phyloP scores from a whole-genome alignment of 805 yeast species.

The Naumovozyma baii region DNA sequence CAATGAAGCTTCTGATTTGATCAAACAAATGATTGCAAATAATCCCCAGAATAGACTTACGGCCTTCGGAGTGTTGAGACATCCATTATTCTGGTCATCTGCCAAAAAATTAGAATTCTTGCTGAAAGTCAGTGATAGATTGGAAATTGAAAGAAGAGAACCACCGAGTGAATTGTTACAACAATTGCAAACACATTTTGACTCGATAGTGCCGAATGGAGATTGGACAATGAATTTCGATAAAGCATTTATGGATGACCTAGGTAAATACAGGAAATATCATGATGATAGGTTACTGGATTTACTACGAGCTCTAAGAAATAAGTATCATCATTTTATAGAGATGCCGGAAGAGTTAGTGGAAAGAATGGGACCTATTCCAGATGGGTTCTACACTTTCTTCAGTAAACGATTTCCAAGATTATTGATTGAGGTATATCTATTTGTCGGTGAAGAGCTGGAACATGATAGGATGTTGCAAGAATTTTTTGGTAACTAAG shows the following conservation, averaged over 20 bases:
- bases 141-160: constrained; percentile 75
- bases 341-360: constrained; percentile 69
- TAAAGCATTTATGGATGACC: constrained; percentile 60
- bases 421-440: constrained; percentile 65
- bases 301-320: constrained; percentile 76
- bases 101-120: constrained; percentile 73
- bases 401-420: constrained; percentile 70
- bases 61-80: constrained; percentile 56
- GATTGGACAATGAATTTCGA: constrained; percentile 80
- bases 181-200: constrained; percentile 45
- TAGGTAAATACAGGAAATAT: constrained; percentile 87
- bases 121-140: constrained; percentile 79
- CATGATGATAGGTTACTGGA: constrained; percentile 73
- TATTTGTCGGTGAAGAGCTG: constrained; percentile 46
- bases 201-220: constrained; percentile 42
- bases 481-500: constrained; percentile 30
- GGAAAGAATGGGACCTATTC: constrained; percentile 62
- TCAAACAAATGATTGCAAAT: constrained; percentile 56
- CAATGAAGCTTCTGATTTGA: constrained; percentile 63
- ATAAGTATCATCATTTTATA: constrained; percentile 89
- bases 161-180: constrained; percentile 58
- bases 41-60: constrained; percentile 67
- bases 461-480: constrained; percentile 53
- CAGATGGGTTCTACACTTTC: constrained; percentile 74
- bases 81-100: constrained; percentile 81